Conservation (phyloP, 495 filamentous ascomycete species). For the Thozetella sp. region DNA sequence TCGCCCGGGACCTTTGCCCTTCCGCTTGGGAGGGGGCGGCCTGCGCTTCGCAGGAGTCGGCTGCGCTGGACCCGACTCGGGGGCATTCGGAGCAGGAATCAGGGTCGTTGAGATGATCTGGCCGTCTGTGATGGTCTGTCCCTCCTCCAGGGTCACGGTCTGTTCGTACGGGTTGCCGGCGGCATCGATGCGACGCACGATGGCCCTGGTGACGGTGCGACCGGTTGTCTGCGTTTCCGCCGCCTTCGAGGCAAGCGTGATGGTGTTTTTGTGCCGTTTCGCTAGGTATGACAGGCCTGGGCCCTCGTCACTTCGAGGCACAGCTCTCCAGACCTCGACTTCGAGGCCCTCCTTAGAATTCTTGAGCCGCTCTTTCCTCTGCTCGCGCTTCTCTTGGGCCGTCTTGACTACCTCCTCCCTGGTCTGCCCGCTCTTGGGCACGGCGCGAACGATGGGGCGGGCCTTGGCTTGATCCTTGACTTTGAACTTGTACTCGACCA, state of each 20-base stretch:
- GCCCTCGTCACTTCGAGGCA: slow-evolving; percentile 76
- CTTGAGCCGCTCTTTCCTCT: slow-evolving; percentile 30
- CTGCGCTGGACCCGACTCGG: slow-evolving; percentile 21
- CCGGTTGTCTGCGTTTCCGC: slow-evolving; percentile 39
- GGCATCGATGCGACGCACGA: slow-evolving; percentile 74
- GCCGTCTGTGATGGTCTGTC: slow-evolving; percentile 74
- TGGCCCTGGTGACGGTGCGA: slow-evolving; percentile 68
- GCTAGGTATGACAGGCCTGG: slow-evolving; percentile 81
- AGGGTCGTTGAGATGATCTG: slow-evolving; percentile 67
- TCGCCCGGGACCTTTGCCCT: slow-evolving; percentile 67
- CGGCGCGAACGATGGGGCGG: neutral
- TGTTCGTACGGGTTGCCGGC: slow-evolving; percentile 79
- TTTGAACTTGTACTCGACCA: slow-evolving; percentile 1
- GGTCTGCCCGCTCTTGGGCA: neutral
- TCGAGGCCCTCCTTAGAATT: slow-evolving; percentile 63
- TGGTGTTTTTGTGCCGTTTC: slow-evolving; percentile 76
- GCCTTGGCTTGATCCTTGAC: neutral
- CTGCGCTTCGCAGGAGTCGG: slow-evolving; percentile 53
- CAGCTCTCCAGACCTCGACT: slow-evolving; percentile 75
- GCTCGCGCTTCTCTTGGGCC: slow-evolving; percentile 22
- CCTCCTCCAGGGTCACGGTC: slow-evolving; percentile 79
- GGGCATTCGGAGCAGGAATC: slow-evolving; percentile 34
- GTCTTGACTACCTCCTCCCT: neutral
- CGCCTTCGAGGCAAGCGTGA: slow-evolving; percentile 45
- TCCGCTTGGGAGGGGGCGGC: slow-evolving; percentile 75